Evolutionary conservation across 768 basidiomycete genomes (phyloP).

Genomic region (Mrakia blollopis): DNA sequence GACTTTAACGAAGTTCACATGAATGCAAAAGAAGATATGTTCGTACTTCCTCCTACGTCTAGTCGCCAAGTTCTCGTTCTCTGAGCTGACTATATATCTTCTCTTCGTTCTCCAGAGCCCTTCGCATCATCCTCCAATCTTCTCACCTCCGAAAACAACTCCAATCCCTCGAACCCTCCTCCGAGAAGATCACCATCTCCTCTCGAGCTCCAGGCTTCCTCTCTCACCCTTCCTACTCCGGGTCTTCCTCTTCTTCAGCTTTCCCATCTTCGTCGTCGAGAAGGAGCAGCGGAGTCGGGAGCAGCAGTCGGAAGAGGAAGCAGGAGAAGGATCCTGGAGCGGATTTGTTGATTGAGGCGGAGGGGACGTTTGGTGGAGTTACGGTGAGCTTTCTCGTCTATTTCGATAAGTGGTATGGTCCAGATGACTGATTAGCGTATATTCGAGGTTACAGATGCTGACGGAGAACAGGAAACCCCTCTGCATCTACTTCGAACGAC

Average conservation of each 20-base stretch:
- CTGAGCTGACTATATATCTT: background rate
- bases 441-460: background rate
- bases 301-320: constrained; percentile 39
- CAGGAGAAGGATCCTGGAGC: constrained; percentile 48
- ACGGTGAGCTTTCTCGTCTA: constrained; percentile 53
- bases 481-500: background rate
- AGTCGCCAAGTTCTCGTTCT: too few relatives aligned
- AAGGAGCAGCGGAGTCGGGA: too few relatives aligned
- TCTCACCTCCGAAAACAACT: constrained; percentile 92
- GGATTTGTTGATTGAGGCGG: constrained; percentile 72
- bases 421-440: background rate
- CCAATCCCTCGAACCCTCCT: constrained; percentile 82
- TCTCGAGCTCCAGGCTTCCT: constrained; percentile 56
- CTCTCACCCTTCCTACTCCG: constrained; percentile 32
- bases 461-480: background rate
- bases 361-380: constrained; percentile 75
- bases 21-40: constrained; percentile 46
- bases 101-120: constrained; percentile 59
- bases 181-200: constrained; percentile 76
- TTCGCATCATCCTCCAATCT: constrained; percentile 75
- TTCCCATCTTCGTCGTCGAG: background rate
- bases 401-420: constrained; percentile 14
- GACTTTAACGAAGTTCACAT: constrained; percentile 66
- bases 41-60: too few relatives aligned
- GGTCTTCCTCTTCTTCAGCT: constrained; percentile 14